Evolutionary conservation across 441 rosid genomes (phyloP).

Genomic region (Adansonia rubrostipa): DNA sequence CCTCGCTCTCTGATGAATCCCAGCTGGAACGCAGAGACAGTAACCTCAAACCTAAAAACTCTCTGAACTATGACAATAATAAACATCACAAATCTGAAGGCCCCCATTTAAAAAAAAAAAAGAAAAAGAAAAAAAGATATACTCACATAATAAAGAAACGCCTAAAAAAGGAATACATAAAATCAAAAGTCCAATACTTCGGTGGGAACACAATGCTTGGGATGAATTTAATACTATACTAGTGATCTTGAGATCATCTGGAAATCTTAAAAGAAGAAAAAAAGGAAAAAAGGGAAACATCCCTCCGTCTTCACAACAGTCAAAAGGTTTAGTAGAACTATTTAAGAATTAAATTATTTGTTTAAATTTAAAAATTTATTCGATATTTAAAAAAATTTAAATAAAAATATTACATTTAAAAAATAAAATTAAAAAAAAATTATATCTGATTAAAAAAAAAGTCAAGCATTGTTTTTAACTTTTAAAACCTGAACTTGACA

Average conservation of each 20-base stretch:
- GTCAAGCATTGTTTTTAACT: too few relatives aligned
- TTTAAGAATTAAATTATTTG: too few relatives aligned
- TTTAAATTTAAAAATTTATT: too few relatives aligned
- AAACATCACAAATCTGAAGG: neutral
- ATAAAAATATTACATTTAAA: too few relatives aligned
- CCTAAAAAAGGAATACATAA: neutral
- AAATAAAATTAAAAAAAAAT: too few relatives aligned
- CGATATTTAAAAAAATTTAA: too few relatives aligned
- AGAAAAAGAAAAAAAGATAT: neutral
- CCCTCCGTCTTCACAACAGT: neutral
- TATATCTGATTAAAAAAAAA: too few relatives aligned
- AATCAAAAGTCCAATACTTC: neutral
- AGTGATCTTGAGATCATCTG: neutral
- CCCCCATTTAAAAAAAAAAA: neutral
- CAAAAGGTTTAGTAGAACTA: neutral
- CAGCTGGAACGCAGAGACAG: neutral
- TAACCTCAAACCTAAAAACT: neutral
- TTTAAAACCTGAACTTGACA: too few relatives aligned
- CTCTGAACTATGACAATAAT: too few relatives aligned
- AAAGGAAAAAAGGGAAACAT: neutral
- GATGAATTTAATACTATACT: neutral
- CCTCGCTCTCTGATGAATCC: neutral
- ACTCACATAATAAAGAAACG: neutral
- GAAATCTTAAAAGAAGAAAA: neutral
- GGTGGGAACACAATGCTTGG: neutral